These are phyloP conservation scores for Polyporus arcularius DNA, from an alignment of 768 basidiomycete genomes.

Conservation along the genomic window DNA sequence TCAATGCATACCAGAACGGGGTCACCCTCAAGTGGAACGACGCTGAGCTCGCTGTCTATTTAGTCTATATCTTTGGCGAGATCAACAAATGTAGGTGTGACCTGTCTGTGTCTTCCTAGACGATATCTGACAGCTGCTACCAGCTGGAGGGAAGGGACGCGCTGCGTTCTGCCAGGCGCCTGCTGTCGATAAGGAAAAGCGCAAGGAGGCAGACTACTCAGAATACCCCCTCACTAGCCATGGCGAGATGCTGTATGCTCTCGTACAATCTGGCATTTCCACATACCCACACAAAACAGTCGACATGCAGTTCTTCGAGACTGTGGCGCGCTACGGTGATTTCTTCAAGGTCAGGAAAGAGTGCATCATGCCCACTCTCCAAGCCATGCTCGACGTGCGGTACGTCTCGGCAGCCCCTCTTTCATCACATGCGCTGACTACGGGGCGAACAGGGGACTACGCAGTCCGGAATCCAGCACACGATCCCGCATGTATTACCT, in stretches of 20 bases:
- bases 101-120: not conserved
- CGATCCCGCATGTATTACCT: constrained; percentile 87
- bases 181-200: constrained; percentile 62
- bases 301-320: constrained; percentile 90
- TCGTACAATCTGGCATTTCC: constrained; percentile 82
- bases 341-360: constrained; percentile 95
- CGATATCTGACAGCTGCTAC: too few relatives aligned
- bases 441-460: constrained; percentile 67
- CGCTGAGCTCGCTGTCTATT: constrained; percentile 89
- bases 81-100: constrained; percentile 75
- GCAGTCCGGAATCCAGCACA: constrained; percentile 68
- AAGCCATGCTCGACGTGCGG: constrained; percentile 86
- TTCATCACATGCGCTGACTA: not conserved
- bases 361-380: constrained; percentile 82
- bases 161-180: constrained; percentile 85
- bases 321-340: constrained; percentile 87
- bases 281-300: constrained; percentile 84
- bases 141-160: constrained; percentile 78
- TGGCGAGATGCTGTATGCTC: constrained; percentile 84
- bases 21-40: constrained; percentile 83
- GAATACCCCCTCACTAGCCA: constrained; percentile 85
- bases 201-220: constrained; percentile 69
- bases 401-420: constrained; percentile 39
- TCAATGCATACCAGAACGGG: constrained; percentile 68
- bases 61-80: constrained; percentile 93